Conservation (phyloP, 192 early-diverging fungal genomes). For the Irineochytrium annulatum region DNA sequence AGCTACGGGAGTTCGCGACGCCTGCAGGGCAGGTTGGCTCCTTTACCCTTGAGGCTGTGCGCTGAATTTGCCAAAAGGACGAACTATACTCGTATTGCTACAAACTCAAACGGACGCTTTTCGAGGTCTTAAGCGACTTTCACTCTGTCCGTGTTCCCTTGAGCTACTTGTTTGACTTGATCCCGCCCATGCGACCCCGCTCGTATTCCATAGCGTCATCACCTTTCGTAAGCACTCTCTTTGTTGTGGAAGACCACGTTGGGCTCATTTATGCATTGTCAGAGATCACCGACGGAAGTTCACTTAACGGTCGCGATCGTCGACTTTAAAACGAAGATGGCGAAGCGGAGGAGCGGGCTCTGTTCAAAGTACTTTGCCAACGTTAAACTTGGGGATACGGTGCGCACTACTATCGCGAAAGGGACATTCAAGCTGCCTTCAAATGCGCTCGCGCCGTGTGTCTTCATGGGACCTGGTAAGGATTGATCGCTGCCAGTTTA, state of each 20-base stretch:
- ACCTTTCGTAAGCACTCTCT: conserved; percentile 15
- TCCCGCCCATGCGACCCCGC: conserved; percentile 74
- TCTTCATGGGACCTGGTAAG: conserved; percentile 81
- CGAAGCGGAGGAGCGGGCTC: conserved; percentile 69
- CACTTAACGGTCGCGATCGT: conserved; percentile 84
- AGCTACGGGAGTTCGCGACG: conserved; percentile 73
- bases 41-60: not conserved
- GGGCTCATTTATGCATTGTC: no score
- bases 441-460: conserved; percentile 49
- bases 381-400: conserved; percentile 37
- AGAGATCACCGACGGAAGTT: no score
- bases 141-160: conserved; percentile 65
- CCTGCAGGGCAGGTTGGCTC: conserved; percentile 64
- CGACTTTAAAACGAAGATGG: conserved; percentile 75
- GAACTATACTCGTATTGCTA: conserved; percentile 87
- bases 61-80: conserved; percentile 44
- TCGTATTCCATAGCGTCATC: conserved; percentile 84
- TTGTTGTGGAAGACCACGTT: no score
- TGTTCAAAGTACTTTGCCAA: conserved; percentile 73
- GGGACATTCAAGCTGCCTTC: conserved; percentile 43
- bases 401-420: conserved; percentile 13
- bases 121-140: conserved; percentile 85
- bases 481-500: conserved; percentile 27
- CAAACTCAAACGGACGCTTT: conserved; percentile 70
- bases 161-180: conserved; percentile 78